A percentile compares a stretch with the other conserved stretches of the same genome.
Evolutionary conservation across 495 filamentous ascomycete genomes (phyloP).

Genomic region (Antarctomyces pellizariae): DNA sequence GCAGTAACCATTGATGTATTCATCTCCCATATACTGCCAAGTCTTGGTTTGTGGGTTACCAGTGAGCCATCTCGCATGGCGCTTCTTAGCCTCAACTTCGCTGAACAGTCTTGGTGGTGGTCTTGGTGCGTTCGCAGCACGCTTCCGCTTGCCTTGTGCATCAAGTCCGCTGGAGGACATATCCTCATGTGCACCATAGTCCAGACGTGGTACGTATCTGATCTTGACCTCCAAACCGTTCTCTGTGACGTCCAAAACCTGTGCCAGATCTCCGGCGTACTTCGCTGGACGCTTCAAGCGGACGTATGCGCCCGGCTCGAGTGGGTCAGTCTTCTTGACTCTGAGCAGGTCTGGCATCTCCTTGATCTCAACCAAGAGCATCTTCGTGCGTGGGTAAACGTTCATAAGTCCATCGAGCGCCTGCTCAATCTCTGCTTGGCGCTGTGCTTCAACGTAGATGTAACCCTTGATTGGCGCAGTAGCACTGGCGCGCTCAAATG

Average conservation of each 20-base stretch:
- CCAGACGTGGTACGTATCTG: conserved; percentile 67
- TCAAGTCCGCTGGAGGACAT: conserved; percentile 23
- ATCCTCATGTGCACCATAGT: conserved; percentile 80
- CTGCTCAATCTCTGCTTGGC: conserved; percentile 62
- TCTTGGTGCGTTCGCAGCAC: conserved; percentile 32
- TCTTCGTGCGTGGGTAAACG: conserved; percentile 62
- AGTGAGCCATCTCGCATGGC: conserved; percentile 47
- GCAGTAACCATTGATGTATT: conserved; percentile 79
- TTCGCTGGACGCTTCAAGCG: conserved; percentile 59
- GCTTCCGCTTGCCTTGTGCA: conserved; percentile 45
- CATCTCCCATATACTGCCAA: conserved; percentile 66
- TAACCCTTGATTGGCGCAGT: conserved; percentile 62
- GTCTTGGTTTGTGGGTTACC: conserved; percentile 39
- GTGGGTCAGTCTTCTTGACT: conserved; percentile 61
- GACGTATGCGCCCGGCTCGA: conserved; percentile 78
- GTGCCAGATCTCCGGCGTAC: conserved; percentile 75
- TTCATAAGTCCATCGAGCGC: conserved; percentile 65
- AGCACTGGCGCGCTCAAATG: conserved; percentile 67
- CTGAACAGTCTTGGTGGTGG: conserved; percentile 86
- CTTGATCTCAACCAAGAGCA: conserved; percentile 76
- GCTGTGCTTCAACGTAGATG: conserved; percentile 79
- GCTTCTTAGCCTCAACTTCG: conserved; percentile 79
- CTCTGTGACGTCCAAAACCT: conserved; percentile 79
- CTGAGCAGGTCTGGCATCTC: conserved; percentile 94
- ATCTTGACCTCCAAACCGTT: conserved; percentile 79